Base-by-base conservation (phyloP, 345 rosid species). In the Euclidium syriacum region DNA sequence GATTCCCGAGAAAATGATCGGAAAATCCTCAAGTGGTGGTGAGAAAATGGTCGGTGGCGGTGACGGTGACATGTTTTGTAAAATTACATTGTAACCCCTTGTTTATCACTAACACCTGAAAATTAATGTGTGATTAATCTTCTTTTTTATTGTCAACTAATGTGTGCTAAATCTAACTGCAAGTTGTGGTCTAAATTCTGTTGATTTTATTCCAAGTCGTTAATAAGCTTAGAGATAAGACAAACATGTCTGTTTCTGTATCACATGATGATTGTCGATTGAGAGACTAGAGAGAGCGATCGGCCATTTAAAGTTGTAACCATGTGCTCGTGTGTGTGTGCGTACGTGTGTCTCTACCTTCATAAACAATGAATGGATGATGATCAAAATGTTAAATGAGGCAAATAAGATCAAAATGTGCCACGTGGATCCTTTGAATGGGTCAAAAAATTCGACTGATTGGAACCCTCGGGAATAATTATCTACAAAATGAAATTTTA, bases 291-390 rank as follows among this genome's bases (percentile, higher is more conserved):
- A 48, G 65, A 67, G 51, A 57, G 43, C 43, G 72, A 67, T 52
- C 40, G 3, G 16, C 2, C 44, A 23, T 30, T 50, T 16, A 50
- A 49, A 39, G 17, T 40, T 50, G 38, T 22, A 22, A 59, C 60
- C 66, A 68, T 68, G 61, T 51, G 67, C 32, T 68, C 66, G 54
- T 68, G 66, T 29, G 72, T 57, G 19, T 48, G 34, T 58, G n/a
- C n/a, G 49, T 12, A 3, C 38, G 50, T 48, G 32, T 26, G 35
- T 50, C 36, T 65, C 29, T 23, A 66, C 57, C 57, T 50, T 32
- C 53, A 60, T 58, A 11, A 49, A 10, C 53, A 58, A 41, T 24
- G 73, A 33, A 55, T 59, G 73, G 73, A 50, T n/a, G n/a, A n/a
- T n/a, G n/a, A n/a, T 51, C 38, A 42, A 41, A 51, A n/a, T n/a